phyloP scores from a whole-genome alignment of 345 rosid genomes.

The Passiflora organensis region DNA sequence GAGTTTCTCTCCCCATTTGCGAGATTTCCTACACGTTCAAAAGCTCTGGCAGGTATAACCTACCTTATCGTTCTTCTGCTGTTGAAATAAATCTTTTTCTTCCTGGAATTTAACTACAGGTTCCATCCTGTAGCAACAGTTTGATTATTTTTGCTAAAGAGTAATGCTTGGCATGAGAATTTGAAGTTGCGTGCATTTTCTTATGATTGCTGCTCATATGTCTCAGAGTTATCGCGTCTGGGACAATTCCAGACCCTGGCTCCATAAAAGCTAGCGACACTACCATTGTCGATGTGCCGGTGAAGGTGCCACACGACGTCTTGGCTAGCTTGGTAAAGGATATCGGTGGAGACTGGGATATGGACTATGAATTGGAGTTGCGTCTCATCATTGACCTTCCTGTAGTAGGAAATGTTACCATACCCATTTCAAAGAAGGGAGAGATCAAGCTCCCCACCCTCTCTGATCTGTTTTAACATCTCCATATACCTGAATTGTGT shows the following conservation, averaged over 20 bases:
- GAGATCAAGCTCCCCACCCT: slow-evolving; percentile 80
- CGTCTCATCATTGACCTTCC: slow-evolving; percentile 74
- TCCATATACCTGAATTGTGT: no score
- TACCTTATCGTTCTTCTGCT: background rate
- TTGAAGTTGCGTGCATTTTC: background rate
- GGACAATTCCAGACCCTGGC: slow-evolving; percentile 85
- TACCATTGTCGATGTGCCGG: slow-evolving; percentile 51
- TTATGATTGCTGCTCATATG: background rate
- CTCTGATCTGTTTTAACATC: slow-evolving; percentile 23
- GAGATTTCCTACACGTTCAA: slow-evolving; percentile 73
- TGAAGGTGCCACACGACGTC: slow-evolving; percentile 63
- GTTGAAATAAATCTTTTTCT: background rate
- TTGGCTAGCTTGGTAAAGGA: slow-evolving; percentile 62
- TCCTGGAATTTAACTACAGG: background rate
- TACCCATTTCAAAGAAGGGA: slow-evolving; percentile 65
- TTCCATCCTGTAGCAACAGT: background rate
- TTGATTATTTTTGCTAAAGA: background rate
- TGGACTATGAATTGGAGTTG: slow-evolving; percentile 64
- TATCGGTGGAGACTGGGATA: slow-evolving; percentile 72
- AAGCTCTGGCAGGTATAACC: slow-evolving; percentile 52
- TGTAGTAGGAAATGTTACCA: slow-evolving; percentile 57
- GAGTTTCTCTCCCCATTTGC: slow-evolving; percentile 65
- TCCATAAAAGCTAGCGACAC: slow-evolving; percentile 53
- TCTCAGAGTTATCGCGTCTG: slow-evolving; percentile 69
- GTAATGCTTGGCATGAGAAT: background rate